These are phyloP conservation scores for Abrus pulchellus DNA, from an alignment of 306 rosid species.

Conservation along the genomic window DNA sequence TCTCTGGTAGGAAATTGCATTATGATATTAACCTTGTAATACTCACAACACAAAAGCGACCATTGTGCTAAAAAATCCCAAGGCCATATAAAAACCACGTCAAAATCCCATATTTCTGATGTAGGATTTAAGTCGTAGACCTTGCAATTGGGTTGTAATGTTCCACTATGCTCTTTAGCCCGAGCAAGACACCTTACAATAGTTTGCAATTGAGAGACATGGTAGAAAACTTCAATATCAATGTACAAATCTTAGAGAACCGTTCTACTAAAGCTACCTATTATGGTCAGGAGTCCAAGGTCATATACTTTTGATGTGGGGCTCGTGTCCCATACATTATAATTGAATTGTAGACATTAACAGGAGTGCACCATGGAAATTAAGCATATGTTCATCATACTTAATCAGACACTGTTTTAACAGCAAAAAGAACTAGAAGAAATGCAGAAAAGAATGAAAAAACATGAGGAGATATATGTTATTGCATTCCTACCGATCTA, in stretches of 20 bases:
- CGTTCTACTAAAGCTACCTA: constrained; percentile 4
- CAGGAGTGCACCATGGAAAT: constrained; percentile 29
- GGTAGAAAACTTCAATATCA: constrained; percentile 5
- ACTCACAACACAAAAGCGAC: constrained; percentile 17
- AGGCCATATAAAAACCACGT: neutral
- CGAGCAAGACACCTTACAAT: constrained; percentile 1
- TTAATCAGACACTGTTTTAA: constrained; percentile 38
- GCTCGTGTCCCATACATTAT: constrained; percentile 11
- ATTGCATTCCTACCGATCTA: constrained; percentile 22
- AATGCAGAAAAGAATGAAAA: constrained; percentile 28
- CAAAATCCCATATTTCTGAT: neutral
- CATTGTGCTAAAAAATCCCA: neutral
- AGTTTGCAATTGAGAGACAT: constrained; percentile 9
- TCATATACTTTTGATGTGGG: constrained; percentile 3
- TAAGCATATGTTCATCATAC: constrained; percentile 10
- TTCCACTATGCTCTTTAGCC: neutral
- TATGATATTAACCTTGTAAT: constrained; percentile 4
- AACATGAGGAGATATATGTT: constrained; percentile 30
- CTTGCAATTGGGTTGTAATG: neutral
- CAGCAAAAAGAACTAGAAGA: constrained; percentile 35
- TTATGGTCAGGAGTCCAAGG: neutral
- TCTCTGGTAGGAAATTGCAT: constrained; percentile 17
- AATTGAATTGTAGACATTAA: neutral
- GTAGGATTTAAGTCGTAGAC: constrained; percentile 9
- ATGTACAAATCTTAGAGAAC: constrained; percentile 12